Base-by-base conservation (phyloP, 2,329 filamentous ascomycete species). In the Biscogniauxia marginata region DNA sequence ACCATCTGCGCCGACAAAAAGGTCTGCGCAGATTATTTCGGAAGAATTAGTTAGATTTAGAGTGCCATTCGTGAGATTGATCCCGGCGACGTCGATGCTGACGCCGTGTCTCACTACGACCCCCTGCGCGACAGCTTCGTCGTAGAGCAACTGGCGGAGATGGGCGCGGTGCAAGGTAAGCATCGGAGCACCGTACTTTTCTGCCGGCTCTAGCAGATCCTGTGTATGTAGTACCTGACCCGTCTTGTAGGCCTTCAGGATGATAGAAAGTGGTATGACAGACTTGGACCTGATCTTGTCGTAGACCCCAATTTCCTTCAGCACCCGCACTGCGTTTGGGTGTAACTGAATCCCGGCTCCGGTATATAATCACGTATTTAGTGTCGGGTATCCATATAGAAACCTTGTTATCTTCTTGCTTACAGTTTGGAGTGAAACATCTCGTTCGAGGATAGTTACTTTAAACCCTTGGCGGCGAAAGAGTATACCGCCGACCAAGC, bases 311-410 rank as follows among this genome's bases (percentile, higher is more conserved):
- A 65, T 56, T 18, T 62, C 60, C 43, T 58, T 50, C 18, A 64
- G 51, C 22, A 64, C 56, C 44, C 60, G 54, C 20, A 64, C 52
- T 3, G 59, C 63, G 49, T 64, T 64, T n/a, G 61, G 61, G 19
- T 65, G 61, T 3, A 65, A 51, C 48, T 65, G 61, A 25, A 65
- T 65, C 3, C 58, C 63, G 2, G 61, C 61, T 8, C 63, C 63
- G 49, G 25, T 21, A 39, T 59, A 7, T 19, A 25, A 9, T 22
- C 18, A 39, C 18, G 30, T 7, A 50, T 22, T 23, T 13, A 7
- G 13, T 8, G 23, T 23, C n/a, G 24, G 30, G 9, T 45, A 4
- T 18, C 9, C 22, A n/a, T n/a, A n/a, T n/a, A n/a, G n/a, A n/a
- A n/a, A n/a, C n/a, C n/a, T n/a, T n/a, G n/a, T n/a, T n/a, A n/a